Base-by-base conservation (phyloP, 2,329 filamentous ascomycete species). In the Pseudocercospora fijiensis region DNA sequence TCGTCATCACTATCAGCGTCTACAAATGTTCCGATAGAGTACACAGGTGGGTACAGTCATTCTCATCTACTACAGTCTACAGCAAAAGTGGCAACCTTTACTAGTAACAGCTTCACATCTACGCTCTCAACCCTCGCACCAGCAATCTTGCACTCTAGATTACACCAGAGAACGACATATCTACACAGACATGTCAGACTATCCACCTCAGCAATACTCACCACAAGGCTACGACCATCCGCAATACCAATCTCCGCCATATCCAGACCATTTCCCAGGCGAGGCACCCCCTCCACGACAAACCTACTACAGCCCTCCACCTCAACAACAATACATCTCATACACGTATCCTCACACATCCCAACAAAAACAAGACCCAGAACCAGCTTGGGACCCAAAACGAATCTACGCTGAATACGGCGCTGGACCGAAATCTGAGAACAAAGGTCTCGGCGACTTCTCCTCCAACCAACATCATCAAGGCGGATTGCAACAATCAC, bases 161-260 rank as follows among this genome's bases (percentile, higher is more conserved):
- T 24, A 20, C 9, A 47, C n/a, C 43, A 47, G 18, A 3, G 18
- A 11, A 47, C 20, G n/a, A 47, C n/a, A 24, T 47, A n/a, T 47
- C n/a, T 47, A 47, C 43, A 47, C 43, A 55, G 51, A 27, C 51
- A 55, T 55, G 51, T 55, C 51, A 28, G n/a, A 33, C 30, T 56
- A 56, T 20, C 30, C 16, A 27, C 52, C 52, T 30, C 52, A 56
- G 27, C 26, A 56, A 33, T 56, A 33, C n/a, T 26, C 11, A 20
- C 52, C 52, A n/a, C 52, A 30, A 33, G 26, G 30, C 26, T 22
- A 56, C 26, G 52, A 26, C 10, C 33, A 56, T 37, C 52, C n/a
- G 18, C 52, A 28, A 56, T 20, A 56, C 24, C 52, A 56, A 37
- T 28, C 52, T 33, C 43, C 43, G 8, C 52, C 52, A 27, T 33